Evolutionary conservation across 805 yeast species (phyloP).

Genomic region (Candida corydali): DNA sequence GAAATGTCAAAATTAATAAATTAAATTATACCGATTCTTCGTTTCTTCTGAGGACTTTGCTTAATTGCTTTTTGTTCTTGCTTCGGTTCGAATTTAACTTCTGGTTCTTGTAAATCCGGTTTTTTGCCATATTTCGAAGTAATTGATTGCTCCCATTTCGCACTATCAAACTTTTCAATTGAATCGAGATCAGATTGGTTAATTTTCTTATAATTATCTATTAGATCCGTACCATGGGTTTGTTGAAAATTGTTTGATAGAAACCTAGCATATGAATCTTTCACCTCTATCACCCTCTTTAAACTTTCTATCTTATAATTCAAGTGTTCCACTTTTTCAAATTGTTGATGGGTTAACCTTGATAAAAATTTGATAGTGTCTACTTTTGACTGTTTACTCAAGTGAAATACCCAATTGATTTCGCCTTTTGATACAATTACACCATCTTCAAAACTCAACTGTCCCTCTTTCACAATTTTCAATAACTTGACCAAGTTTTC

Average conservation of each 20-base stretch:
- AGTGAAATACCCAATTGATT: slow-evolving; percentile 19
- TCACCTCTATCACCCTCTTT: slow-evolving; percentile 17
- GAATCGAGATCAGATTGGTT: slow-evolving; percentile 10
- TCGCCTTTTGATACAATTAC: slow-evolving; percentile 6
- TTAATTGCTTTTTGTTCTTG: background rate
- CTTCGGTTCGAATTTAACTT: background rate
- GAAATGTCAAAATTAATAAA: slow-evolving; percentile 7
- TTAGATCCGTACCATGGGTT: slow-evolving; percentile 30
- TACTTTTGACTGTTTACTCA: slow-evolving; percentile 9
- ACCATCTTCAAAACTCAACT: background rate
- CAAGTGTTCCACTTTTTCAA: slow-evolving; percentile 18
- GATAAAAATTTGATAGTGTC: slow-evolving; percentile 15
- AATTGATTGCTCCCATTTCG: slow-evolving; percentile 9
- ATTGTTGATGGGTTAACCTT: slow-evolving; percentile 18
- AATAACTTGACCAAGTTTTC: slow-evolving; percentile 15
- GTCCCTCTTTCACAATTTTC: slow-evolving; percentile 7
- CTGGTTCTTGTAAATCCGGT: background rate
- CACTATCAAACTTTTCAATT: slow-evolving; percentile 10
- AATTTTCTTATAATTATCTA: slow-evolving; percentile 23
- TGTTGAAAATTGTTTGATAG: slow-evolving; percentile 31
- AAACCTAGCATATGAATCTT: slow-evolving; percentile 30
- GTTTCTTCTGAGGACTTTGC: slow-evolving; percentile 5
- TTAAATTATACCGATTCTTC: slow-evolving; percentile 6
- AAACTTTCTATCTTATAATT: slow-evolving; percentile 16
- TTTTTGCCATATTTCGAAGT: slow-evolving; percentile 3